Percentiles rank a stretch among this genome's conserved stretches.
Conservation (phyloP, 805 yeast species). For the Pichia exigua region DNA sequence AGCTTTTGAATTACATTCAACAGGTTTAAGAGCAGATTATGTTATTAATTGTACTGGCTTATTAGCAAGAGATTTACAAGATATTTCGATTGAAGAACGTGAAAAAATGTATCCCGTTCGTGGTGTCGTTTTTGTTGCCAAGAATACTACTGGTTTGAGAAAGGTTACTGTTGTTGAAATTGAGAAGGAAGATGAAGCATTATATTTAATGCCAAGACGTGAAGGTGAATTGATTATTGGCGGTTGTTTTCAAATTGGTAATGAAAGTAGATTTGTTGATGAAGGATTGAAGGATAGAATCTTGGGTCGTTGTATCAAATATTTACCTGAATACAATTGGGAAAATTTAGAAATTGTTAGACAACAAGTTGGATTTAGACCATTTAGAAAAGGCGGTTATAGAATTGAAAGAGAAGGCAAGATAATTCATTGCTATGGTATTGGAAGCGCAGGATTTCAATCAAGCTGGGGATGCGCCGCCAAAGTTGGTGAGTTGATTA, state of each 20-base stretch:
- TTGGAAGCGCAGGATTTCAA: slow-evolving; percentile 39
- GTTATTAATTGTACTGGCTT: slow-evolving; percentile 57
- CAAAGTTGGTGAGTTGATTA: slow-evolving; percentile 30
- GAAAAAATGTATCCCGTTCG: slow-evolving; percentile 40
- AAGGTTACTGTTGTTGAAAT: slow-evolving; percentile 26
- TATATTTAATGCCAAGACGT: slow-evolving; percentile 60
- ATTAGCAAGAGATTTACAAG: slow-evolving; percentile 35
- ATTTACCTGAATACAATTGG: slow-evolving; percentile 32
- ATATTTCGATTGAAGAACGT: slow-evolving; percentile 25
- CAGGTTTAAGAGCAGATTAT: slow-evolving; percentile 35
- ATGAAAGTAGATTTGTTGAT: slow-evolving; percentile 28
- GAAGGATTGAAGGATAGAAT: slow-evolving; percentile 40
- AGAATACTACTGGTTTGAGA: slow-evolving; percentile 31
- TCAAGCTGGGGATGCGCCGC: slow-evolving; percentile 57
- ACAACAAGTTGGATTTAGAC: slow-evolving; percentile 59
- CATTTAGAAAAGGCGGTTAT: slow-evolving; percentile 54
- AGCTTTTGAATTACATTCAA: slow-evolving; percentile 36
- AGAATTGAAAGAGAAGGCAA: slow-evolving; percentile 37
- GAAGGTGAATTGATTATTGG: slow-evolving; percentile 71
- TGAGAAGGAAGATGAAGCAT: slow-evolving; percentile 32
- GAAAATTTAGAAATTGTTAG: slow-evolving; percentile 38
- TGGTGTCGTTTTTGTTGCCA: slow-evolving; percentile 51
- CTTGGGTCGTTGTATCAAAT: slow-evolving; percentile 35
- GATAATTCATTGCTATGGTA: slow-evolving; percentile 50
- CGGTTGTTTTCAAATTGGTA: slow-evolving; percentile 32